Conservation (phyloP, 495 filamentous ascomycete genomes). For the Trichoderma virens region DNA sequence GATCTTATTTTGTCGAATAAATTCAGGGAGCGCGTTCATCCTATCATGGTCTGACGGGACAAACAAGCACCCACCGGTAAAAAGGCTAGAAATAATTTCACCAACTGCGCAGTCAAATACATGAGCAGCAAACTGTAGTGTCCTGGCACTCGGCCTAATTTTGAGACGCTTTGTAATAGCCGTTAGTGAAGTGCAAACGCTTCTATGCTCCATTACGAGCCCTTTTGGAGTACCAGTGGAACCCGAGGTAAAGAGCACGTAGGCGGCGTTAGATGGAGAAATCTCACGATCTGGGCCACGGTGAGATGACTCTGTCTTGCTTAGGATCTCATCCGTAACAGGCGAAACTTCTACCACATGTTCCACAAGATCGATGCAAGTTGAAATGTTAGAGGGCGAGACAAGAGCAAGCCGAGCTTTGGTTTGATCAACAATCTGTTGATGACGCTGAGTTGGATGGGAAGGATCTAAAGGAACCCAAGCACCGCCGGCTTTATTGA, state of each 20-base stretch:
- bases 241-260: constrained; percentile 48
- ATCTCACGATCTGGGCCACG: constrained; percentile 32
- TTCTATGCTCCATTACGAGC: constrained; percentile 33
- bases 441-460: constrained; percentile 42
- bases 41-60: constrained; percentile 37
- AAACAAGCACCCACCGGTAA: constrained; percentile 45
- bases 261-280: constrained; percentile 33
- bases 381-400: neutral
- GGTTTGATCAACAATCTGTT: constrained; percentile 10
- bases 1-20: constrained; percentile 37
- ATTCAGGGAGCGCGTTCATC: constrained; percentile 27
- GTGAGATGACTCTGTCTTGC: neutral
- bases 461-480: constrained; percentile 50
- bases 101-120: constrained; percentile 60
- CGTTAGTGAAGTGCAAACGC: constrained; percentile 21
- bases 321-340: neutral
- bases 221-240: constrained; percentile 44
- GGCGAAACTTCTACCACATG: neutral
- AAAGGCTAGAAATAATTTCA: constrained; percentile 60
- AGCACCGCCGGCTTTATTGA: constrained; percentile 52
- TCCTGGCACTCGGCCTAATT: constrained; percentile 29
- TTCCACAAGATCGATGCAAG: neutral
- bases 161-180: constrained; percentile 30
- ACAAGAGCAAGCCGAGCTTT: neutral
- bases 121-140: constrained; percentile 62